Evolutionary conservation across 805 yeast genomes (phyloP).

Genomic region (Yamadazyma ubonensis): DNA sequence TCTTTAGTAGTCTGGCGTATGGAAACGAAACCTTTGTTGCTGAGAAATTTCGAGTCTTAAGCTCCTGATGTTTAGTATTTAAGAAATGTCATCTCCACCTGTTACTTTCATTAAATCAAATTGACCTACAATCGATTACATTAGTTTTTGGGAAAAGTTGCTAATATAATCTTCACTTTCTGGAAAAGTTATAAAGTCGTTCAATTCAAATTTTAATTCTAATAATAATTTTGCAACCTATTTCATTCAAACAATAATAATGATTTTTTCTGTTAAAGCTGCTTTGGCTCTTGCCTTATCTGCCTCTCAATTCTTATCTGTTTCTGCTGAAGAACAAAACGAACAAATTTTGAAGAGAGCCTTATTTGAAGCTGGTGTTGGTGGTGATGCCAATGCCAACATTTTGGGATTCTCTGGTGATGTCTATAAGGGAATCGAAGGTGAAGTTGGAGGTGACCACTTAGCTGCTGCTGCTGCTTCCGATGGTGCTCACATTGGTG

Average conservation of each 20-base stretch:
- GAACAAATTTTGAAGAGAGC: constrained; percentile 14
- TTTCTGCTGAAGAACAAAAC: constrained; percentile 12
- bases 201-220: constrained; percentile 4
- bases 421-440: constrained; percentile 12
- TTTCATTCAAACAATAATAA: background rate
- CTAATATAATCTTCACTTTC: constrained; percentile 7
- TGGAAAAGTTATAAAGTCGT: constrained; percentile 8
- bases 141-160: constrained; percentile 12
- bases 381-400: constrained; percentile 12
- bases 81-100: background rate
- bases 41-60: background rate
- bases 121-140: constrained; percentile 1
- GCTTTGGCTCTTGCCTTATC: constrained; percentile 19
- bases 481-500: constrained; percentile 10
- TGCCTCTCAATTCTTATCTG: constrained; percentile 20
- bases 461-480: constrained; percentile 13
- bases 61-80: background rate
- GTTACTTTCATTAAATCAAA: background rate
- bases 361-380: constrained; percentile 12
- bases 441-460: constrained; percentile 17
- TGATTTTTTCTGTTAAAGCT: constrained; percentile 16
- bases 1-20: background rate
- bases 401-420: constrained; percentile 10
- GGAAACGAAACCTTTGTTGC: constrained; percentile 3
- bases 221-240: constrained; percentile 5